A percentile compares a stretch with the other conserved stretches of the same genome.
Evolutionary conservation across 2,329 filamentous ascomycete species (phyloP).

Genomic region (Pochonia chlamydosporia): DNA sequence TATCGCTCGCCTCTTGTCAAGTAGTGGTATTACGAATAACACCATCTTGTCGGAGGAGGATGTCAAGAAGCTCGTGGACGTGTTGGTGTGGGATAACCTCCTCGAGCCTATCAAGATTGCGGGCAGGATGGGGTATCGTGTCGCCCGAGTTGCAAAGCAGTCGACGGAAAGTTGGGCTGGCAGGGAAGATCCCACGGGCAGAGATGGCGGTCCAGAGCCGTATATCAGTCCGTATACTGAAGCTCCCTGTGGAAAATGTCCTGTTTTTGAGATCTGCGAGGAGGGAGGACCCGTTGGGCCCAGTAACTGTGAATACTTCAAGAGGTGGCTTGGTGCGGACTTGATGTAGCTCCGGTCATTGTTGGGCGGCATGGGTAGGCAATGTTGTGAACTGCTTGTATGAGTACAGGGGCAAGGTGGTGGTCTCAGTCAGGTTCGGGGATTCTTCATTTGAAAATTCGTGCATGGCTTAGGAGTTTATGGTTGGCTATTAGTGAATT

Average conservation of each 20-base stretch:
- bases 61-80: slow-evolving; percentile 78
- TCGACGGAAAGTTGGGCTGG: slow-evolving; percentile 34
- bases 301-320: slow-evolving; percentile 86
- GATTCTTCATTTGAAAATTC: neutral
- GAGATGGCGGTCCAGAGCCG: slow-evolving; percentile 34
- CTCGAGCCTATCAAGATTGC: slow-evolving; percentile 59
- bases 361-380: neutral
- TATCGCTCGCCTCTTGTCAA: slow-evolving; percentile 69
- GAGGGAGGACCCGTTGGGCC: slow-evolving; percentile 88
- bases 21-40: slow-evolving; percentile 64
- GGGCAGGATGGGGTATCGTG: slow-evolving; percentile 46
- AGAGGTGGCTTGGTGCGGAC: slow-evolving; percentile 65
- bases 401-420: neutral
- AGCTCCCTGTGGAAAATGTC: slow-evolving; percentile 84
- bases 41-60: slow-evolving; percentile 66
- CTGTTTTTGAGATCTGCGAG: slow-evolving; percentile 87
- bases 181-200: slow-evolving; percentile 28
- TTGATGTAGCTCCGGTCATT: slow-evolving; percentile 3
- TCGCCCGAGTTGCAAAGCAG: slow-evolving; percentile 43
- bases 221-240: slow-evolving; percentile 73
- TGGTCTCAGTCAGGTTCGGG: neutral
- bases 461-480: slow-evolving; percentile 16
- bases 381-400: neutral
- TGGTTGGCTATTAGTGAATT: slow-evolving; percentile 3
- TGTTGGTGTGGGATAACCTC: slow-evolving; percentile 82